These are phyloP conservation scores for Fusarium chlamydosporum DNA, from an alignment of 2,329 filamentous ascomycete species.

Conservation along the genomic window DNA sequence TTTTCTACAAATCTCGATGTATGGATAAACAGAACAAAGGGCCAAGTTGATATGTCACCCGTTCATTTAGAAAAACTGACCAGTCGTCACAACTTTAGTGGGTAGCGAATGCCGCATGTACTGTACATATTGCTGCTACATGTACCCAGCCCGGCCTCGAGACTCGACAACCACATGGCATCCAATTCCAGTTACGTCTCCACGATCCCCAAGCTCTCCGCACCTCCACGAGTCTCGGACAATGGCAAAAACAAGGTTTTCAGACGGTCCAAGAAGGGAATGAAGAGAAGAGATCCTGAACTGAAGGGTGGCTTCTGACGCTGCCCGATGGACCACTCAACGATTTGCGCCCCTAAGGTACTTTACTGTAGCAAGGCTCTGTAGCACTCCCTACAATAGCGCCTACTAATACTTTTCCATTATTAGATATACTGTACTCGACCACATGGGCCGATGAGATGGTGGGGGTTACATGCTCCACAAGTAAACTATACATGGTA, in stretches of 20 bases:
- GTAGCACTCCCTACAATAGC: conserved; percentile 40
- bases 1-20: background rate
- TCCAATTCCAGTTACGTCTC: conserved; percentile 25
- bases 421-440: conserved; percentile 33
- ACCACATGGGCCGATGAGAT: conserved; percentile 42
- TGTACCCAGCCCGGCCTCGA: conserved; percentile 14
- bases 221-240: conserved; percentile 35
- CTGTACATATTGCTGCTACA: background rate
- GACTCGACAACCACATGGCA: conserved; percentile 24
- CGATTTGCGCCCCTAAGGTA: conserved; percentile 4
- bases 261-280: conserved; percentile 32
- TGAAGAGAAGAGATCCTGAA: conserved; percentile 33
- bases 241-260: conserved; percentile 44
- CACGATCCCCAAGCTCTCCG: conserved; percentile 35
- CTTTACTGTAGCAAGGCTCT: conserved; percentile 21
- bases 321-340: conserved; percentile 12
- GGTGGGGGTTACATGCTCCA: conserved; percentile 39
- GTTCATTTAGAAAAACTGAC: background rate
- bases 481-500: conserved; percentile 37
- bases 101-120: conserved; percentile 1
- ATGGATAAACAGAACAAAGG: background rate
- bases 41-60: background rate
- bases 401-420: conserved; percentile 20
- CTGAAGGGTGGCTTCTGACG: conserved; percentile 36
- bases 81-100: conserved; percentile 7